Evolutionary conservation across 805 yeast genomes (phyloP).

Genomic region (Cyberlindnera subsufficiens): DNA sequence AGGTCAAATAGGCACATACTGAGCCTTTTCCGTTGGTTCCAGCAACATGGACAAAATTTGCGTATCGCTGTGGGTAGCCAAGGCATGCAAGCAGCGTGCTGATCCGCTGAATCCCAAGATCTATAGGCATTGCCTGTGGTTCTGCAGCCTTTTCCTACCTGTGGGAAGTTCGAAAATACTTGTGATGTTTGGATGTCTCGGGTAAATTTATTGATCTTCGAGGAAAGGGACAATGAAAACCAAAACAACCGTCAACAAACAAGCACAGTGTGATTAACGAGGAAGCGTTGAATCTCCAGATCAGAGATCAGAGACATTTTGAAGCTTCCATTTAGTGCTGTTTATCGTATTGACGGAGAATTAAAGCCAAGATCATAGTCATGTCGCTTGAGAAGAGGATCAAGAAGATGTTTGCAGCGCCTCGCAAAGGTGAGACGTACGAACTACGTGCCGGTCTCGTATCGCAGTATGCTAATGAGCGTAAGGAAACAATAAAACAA

Average conservation of each 20-base stretch:
- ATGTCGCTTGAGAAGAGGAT: constrained; percentile 43
- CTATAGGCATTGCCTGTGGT: constrained; percentile 30
- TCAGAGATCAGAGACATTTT: no score
- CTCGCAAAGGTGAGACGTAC: constrained; percentile 73
- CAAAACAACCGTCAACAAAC: no score
- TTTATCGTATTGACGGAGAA: background rate
- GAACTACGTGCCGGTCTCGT: constrained; percentile 88
- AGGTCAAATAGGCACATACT: constrained; percentile 73
- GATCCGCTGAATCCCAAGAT: constrained; percentile 53
- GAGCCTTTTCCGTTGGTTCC: constrained; percentile 99
- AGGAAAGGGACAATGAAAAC: no score
- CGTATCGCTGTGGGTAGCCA: constrained; percentile 63
- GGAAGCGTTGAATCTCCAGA: no score
- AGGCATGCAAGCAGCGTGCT: constrained; percentile 38
- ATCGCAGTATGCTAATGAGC: constrained; percentile 88
- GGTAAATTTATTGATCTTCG: no score
- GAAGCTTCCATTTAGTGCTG: no score
- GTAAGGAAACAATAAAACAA: constrained; percentile 94
- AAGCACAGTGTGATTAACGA: no score
- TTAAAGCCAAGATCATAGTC: background rate
- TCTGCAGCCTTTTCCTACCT: background rate
- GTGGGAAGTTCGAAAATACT: no score
- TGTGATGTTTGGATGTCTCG: no score
- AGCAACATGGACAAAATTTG: constrained; percentile 80
- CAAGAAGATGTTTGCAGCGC: constrained; percentile 51